phyloP scores from a whole-genome alignment of 768 basidiomycete species.

The Leccinum variicolor region DNA sequence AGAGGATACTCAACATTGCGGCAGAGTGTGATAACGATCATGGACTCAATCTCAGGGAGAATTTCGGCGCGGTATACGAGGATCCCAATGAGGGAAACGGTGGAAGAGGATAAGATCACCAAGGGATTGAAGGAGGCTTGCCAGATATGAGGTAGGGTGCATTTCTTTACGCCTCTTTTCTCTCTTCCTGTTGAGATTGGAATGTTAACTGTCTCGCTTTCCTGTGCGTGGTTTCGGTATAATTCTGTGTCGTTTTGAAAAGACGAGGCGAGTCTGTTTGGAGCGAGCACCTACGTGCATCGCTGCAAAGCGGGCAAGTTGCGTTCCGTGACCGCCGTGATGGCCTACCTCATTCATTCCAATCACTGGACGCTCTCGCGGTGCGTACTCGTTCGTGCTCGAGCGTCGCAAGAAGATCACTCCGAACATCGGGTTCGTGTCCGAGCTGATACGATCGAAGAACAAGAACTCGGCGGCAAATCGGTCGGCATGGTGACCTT shows the following conservation, averaged over 20 bases:
- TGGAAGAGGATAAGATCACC: slow-evolving; percentile 89
- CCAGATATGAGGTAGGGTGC: slow-evolving; percentile 72
- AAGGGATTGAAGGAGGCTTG: slow-evolving; percentile 82
- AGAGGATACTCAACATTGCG: slow-evolving; percentile 88
- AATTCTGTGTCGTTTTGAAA: background rate
- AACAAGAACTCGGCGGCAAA: slow-evolving; percentile 75
- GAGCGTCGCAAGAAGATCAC: slow-evolving; percentile 93
- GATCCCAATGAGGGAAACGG: slow-evolving; percentile 92
- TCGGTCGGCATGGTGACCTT: slow-evolving; percentile 25
- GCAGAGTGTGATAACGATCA: slow-evolving; percentile 86
- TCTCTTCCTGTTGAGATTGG: background rate
- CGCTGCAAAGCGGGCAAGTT: slow-evolving; percentile 97
- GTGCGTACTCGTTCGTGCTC: slow-evolving; percentile 85
- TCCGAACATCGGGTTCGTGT: slow-evolving; percentile 96
- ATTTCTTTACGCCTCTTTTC: slow-evolving; percentile 1
- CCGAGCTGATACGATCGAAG: slow-evolving; percentile 95
- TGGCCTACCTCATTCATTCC: slow-evolving; percentile 96
- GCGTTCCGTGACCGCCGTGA: slow-evolving; percentile 92
- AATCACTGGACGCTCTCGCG: slow-evolving; percentile 94
- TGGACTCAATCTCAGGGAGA: slow-evolving; percentile 59
- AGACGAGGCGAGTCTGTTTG: slow-evolving; percentile 93
- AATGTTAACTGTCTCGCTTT: background rate
- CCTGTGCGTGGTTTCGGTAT: slow-evolving; percentile 4
- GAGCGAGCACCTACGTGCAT: slow-evolving; percentile 89
- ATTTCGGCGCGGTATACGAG: slow-evolving; percentile 84